Base-by-base conservation (phyloP, 768 basidiomycete genomes). In the Plicaturopsis crispa region DNA sequence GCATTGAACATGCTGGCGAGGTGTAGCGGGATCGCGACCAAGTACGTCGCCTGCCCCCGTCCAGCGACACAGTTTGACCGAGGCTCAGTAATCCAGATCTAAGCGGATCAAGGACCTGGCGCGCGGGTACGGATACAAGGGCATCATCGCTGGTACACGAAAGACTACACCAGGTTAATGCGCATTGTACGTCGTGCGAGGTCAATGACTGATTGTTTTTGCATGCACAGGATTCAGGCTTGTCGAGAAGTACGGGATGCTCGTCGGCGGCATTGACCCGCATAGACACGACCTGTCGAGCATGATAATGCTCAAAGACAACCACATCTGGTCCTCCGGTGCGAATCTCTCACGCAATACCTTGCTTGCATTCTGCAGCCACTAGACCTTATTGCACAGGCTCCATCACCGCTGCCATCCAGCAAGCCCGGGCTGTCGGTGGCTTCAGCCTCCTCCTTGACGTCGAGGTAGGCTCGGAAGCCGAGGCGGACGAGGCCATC, bases 221-320 rank as follows among this genome's bases (percentile, higher is more conserved):
- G 11, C 12, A 19, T 6, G 17, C 35, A 10, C 37, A 85, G 84
- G 94, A 2, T 99, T 99, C 66, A 72, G 96, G 33, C 68, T 97
- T 21, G 93, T 98, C 4, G 96, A 99, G 61, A 99, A 99, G 61
- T 97, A 99, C 56, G 96, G 83, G 3, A 98, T 99, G 96, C 62
- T 98, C 32, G 89, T 98, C 11, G 96, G 96, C 13, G 96, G 96
- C 5, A 84, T 97, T 50, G 94, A 99, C 56, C 67, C 88, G 6
- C 96, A 99, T 65, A 78, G 96, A 17, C 84, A 96, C 48, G 93
- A 98, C 59, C 71, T 98, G n/a, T 92, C 88, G 20, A 88, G 86
- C 56, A 98, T 99, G 96, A 93, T 99, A 54, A 99, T 99, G 96
- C 77, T 99, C 52, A 98, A 98, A 62, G 96, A 99, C 52, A 99